These are phyloP conservation scores for Phyllosticta capitalensis DNA, from an alignment of 2,329 filamentous ascomycete species.

Conservation along the genomic window DNA sequence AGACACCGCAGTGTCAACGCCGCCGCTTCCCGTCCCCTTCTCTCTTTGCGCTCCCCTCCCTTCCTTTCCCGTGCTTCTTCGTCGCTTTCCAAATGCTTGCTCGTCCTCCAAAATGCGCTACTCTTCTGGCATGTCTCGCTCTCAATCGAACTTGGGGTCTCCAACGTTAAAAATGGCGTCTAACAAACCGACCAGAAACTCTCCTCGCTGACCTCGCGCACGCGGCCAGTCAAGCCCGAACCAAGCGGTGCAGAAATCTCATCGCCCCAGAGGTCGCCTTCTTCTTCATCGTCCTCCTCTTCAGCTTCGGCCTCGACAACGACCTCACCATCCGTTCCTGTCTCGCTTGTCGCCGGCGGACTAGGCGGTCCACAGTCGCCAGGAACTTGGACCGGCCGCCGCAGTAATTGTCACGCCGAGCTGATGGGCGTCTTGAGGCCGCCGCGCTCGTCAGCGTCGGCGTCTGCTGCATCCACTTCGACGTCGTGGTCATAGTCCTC, in stretches of 20 bases:
- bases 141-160: no score
- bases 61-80: neutral
- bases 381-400: neutral
- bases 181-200: neutral
- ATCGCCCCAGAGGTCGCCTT: neutral
- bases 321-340: neutral
- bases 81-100: neutral
- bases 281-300: neutral
- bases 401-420: neutral
- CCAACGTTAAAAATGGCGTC: no score
- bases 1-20: neutral
- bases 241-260: neutral
- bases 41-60: neutral
- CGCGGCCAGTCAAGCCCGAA: neutral
- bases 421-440: conserved; percentile 8
- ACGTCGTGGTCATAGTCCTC: conserved; percentile 3
- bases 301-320: neutral
- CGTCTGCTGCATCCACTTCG: neutral
- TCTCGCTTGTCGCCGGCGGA: neutral
- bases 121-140: neutral
- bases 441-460: neutral
- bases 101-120: neutral
- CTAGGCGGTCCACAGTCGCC: neutral
- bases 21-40: neutral
- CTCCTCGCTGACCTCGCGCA: neutral